Percentiles rank a stretch among this genome's conserved stretches.
These are phyloP conservation scores for Atkinsonella hypoxylon DNA, from an alignment of 2,329 filamentous ascomycete species.

Conservation along the genomic window DNA sequence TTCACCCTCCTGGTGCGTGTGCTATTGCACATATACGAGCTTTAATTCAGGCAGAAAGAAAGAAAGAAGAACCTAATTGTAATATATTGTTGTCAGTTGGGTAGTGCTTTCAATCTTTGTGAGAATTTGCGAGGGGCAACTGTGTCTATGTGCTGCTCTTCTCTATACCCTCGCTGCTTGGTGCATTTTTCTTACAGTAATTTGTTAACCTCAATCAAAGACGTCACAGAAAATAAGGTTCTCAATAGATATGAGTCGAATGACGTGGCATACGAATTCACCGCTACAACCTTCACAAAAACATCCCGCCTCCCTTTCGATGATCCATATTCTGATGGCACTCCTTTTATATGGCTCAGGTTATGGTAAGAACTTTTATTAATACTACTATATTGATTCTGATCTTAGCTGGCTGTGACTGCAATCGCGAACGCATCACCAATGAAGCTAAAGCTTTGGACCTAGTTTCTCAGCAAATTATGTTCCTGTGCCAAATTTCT, in stretches of 20 bases:
- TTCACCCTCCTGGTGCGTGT: not conserved
- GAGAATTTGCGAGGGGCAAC: not conserved
- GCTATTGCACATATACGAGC: not conserved
- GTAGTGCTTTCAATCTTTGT: not conserved
- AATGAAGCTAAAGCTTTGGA: conserved; percentile 8
- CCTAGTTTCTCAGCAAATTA: conserved; percentile 4
- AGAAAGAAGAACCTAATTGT: not conserved
- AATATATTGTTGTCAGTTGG: not conserved
- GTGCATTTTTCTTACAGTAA: not conserved
- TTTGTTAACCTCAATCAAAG: not conserved
- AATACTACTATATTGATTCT: too few relatives aligned
- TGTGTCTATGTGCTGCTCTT: not conserved
- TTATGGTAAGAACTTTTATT: not conserved
- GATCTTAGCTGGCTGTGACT: not conserved
- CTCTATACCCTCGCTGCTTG: too few relatives aligned
- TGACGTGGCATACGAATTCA: not conserved
- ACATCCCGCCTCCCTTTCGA: not conserved
- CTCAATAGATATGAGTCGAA: not conserved
- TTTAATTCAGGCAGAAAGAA: too few relatives aligned
- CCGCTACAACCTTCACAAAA: not conserved
- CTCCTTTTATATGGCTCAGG: not conserved
- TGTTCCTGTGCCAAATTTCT: conserved; percentile 8
- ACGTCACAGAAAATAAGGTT: not conserved
- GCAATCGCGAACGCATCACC: conserved; percentile 8
- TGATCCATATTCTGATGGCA: not conserved